Base-by-base conservation (phyloP, 179 eudicot genomes). In the Gypsophila paniculata region DNA sequence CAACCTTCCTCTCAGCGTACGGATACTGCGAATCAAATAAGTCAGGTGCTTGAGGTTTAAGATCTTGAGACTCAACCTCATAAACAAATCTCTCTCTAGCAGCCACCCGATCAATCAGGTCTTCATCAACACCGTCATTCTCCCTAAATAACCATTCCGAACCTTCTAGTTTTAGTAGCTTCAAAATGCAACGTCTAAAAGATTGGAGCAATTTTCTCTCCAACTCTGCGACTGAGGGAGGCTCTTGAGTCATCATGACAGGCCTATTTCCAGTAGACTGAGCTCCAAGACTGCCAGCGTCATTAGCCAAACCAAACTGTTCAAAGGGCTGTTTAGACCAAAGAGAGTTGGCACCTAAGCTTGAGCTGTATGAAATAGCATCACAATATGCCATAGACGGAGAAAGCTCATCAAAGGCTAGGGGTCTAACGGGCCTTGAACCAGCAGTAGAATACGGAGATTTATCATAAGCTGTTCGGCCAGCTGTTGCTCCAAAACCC, bases 91-190 rank as follows among this genome's bases (percentile, higher is more conserved):
- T 92, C 86, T 92, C 97, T 78, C 96, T 86, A 15, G 84, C 82
- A 75, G 95, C 96, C 65, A 95, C 91, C 54, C 85, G 85, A 66
- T 86, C 95, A 52, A 95, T 84, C 42, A 95, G 88, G 73, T 92
- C 95, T 83, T 95, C 97, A 76, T 95, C 99, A 21, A 81, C 84
- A 58, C 97, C 95, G 77, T 90, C 99, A 75, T 90, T 86, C 62
- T 85, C 88, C 78, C 85, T 88, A 79, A 95, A 95, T 79, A 95
- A 74, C 96, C 91, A 91, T 51, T 90, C 91, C 44, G 95, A 88
- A n/a, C 99, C 99, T 76, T 95, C 99, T 76, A 95, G 78, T 74
- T 89, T 92, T 79, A 95, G 80, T 54, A 94, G 91, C 83, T 86
- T 95, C 73, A 79, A 65, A 70, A 92, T 87, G 72, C 89, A 86